Evolutionary conservation across 768 basidiomycete species (phyloP).

Genomic region (Xerocomus brunneocitrinus): DNA sequence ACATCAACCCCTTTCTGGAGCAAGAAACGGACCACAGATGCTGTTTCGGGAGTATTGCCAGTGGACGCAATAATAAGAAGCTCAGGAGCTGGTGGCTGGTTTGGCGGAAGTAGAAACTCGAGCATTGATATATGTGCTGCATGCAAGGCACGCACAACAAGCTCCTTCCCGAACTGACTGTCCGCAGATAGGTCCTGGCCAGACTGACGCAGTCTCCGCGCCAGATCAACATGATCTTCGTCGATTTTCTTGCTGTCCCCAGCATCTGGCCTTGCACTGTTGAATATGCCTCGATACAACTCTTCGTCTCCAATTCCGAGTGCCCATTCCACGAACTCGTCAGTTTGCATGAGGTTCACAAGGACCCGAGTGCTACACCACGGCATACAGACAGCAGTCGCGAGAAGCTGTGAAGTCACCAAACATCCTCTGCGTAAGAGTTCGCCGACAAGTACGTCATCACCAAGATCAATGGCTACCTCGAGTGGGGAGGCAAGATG

Average conservation of each 20-base stretch:
- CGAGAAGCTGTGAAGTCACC: not conserved
- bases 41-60: not conserved
- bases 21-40: conserved; percentile 1
- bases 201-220: not conserved
- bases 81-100: not conserved
- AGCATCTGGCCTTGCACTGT: conserved; percentile 1
- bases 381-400: conserved; percentile 1
- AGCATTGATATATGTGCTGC: conserved; percentile 1
- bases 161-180: not conserved
- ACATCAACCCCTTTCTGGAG: conserved; percentile 2
- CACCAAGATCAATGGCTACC: not conserved
- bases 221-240: not conserved
- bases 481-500: not conserved
- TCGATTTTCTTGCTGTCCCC: not conserved
- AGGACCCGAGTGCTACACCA: conserved; percentile 3
- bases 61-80: not conserved
- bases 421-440: not conserved
- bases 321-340: conserved; percentile 1
- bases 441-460: not conserved
- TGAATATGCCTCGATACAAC: not conserved
- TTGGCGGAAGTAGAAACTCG: not conserved
- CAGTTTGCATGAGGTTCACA: not conserved
- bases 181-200: not conserved
- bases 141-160: not conserved
- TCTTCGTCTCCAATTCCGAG: not conserved